These are phyloP conservation scores for Nemania sp. DNA, from an alignment of 2,329 filamentous ascomycete species.

Conservation along the genomic window DNA sequence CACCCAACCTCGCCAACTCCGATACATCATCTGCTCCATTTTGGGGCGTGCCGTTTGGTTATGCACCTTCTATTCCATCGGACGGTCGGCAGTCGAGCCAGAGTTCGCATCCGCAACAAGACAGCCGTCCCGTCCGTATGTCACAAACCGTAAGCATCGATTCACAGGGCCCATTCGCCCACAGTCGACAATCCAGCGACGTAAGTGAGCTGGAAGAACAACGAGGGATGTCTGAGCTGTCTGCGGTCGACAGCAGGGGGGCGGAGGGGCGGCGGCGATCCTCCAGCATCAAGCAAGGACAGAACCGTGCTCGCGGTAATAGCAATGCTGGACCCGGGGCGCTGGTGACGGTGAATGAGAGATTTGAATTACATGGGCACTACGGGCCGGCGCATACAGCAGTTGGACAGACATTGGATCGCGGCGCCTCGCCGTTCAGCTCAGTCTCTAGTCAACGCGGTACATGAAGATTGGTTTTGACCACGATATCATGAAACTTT, in stretches of 20 bases:
- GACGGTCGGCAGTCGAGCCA: conserved; percentile 36
- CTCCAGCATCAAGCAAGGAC: conserved; percentile 27
- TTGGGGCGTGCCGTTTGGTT: conserved; percentile 28
- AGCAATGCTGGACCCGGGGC: conserved; percentile 27
- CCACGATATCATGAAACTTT: conserved; percentile 1
- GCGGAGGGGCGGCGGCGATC: conserved; percentile 45
- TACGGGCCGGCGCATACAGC: conserved; percentile 47
- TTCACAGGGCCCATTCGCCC: conserved; percentile 29
- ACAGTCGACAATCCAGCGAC: conserved; percentile 49
- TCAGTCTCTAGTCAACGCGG: conserved; percentile 6
- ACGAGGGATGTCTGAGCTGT: conserved; percentile 45
- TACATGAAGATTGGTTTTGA: not conserved
- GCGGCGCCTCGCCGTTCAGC: conserved; percentile 15
- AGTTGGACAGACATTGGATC: conserved; percentile 45
- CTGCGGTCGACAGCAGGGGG: conserved; percentile 34
- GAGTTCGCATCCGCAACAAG: conserved; percentile 29
- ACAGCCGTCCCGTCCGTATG: conserved; percentile 32
- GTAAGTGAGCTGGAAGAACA: conserved; percentile 46
- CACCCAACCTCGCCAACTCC: conserved; percentile 27
- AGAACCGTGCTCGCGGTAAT: conserved; percentile 17
- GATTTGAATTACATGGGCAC: conserved; percentile 50
- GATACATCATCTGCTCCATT: conserved; percentile 30
- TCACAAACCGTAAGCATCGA: conserved; percentile 36
- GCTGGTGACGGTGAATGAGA: conserved; percentile 47
- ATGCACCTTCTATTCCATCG: conserved; percentile 25